Evolutionary conservation across 768 basidiomycete species (phyloP).

Genomic region (Lentinula boryana): DNA sequence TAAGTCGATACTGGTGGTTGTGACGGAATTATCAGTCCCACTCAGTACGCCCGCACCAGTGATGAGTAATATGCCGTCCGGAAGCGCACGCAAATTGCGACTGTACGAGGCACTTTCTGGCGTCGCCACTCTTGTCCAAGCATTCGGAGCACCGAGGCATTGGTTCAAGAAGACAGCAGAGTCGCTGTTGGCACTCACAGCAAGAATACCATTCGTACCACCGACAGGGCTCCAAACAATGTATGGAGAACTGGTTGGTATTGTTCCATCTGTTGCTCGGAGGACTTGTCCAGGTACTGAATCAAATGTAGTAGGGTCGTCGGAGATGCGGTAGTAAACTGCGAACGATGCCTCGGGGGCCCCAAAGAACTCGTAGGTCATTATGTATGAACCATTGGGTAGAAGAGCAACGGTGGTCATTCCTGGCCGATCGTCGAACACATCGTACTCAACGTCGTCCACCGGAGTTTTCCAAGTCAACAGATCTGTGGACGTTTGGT

Average conservation of each 20-base stretch:
- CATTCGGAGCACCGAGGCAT: conserved; percentile 6
- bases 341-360: conserved; percentile 10
- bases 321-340: conserved; percentile 11
- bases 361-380: conserved; percentile 14
- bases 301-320: conserved; percentile 12
- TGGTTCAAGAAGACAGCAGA: conserved; percentile 14
- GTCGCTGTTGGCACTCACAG: conserved; percentile 13
- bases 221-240: conserved; percentile 14
- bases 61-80: conserved; percentile 8
- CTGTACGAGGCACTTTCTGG: conserved; percentile 12
- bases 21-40: conserved; percentile 12
- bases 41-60: conserved; percentile 13
- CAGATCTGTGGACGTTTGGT: conserved; percentile 12
- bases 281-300: conserved; percentile 7
- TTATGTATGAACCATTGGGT: conserved; percentile 13
- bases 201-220: conserved; percentile 13
- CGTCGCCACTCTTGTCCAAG: conserved; percentile 13
- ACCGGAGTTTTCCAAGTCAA: conserved; percentile 12
- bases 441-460: conserved; percentile 11
- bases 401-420: conserved; percentile 14
- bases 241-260: conserved; percentile 11
- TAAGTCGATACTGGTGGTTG: conserved; percentile 6
- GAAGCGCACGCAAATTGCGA: conserved; percentile 11
- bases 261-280: conserved; percentile 10
- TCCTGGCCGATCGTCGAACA: conserved; percentile 14